A percentile compares a stretch with the other conserved stretches of the same genome.
phyloP scores from a whole-genome alignment of 495 filamentous ascomycete species.

The Talaromyces thailandensis region DNA sequence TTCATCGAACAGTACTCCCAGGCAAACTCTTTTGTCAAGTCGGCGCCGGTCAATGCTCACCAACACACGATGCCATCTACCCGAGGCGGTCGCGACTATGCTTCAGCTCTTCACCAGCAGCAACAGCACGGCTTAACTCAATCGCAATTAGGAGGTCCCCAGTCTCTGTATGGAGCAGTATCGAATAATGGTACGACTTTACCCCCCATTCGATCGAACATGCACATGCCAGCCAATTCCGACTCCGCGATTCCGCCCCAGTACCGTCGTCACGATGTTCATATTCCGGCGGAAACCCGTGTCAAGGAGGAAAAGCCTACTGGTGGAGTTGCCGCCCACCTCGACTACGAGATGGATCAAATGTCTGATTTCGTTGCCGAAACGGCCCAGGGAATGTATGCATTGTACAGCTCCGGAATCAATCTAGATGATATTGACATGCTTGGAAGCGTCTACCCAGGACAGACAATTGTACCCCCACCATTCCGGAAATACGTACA shows the following conservation, averaged over 20 bases:
- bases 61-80: slow-evolving; percentile 20
- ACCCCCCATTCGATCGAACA: slow-evolving; percentile 34
- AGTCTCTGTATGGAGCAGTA: slow-evolving; percentile 32
- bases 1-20: slow-evolving; percentile 45
- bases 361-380: slow-evolving; percentile 98
- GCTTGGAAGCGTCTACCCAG: slow-evolving; percentile 67
- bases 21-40: slow-evolving; percentile 31
- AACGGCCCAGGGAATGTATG: slow-evolving; percentile 79
- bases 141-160: slow-evolving; percentile 7
- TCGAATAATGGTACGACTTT: slow-evolving; percentile 22
- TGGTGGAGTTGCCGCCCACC: slow-evolving; percentile 88
- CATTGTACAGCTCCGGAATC: slow-evolving; percentile 49
- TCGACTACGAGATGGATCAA: slow-evolving; percentile 97
- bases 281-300: slow-evolving; percentile 25
- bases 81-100: slow-evolving; percentile 24
- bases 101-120: slow-evolving; percentile 9
- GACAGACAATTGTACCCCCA: slow-evolving; percentile 49
- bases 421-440: slow-evolving; percentile 64
- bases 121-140: slow-evolving; percentile 1
- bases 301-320: slow-evolving; percentile 47
- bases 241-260: slow-evolving; percentile 32
- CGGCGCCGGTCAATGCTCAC: slow-evolving; percentile 30
- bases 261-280: slow-evolving; percentile 35
- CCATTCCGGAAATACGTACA: slow-evolving; percentile 92
- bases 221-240: slow-evolving; percentile 34